Evolutionary conservation across 176 grass and related monocot species (phyloP).

Genomic region (Zea luxurians): DNA sequence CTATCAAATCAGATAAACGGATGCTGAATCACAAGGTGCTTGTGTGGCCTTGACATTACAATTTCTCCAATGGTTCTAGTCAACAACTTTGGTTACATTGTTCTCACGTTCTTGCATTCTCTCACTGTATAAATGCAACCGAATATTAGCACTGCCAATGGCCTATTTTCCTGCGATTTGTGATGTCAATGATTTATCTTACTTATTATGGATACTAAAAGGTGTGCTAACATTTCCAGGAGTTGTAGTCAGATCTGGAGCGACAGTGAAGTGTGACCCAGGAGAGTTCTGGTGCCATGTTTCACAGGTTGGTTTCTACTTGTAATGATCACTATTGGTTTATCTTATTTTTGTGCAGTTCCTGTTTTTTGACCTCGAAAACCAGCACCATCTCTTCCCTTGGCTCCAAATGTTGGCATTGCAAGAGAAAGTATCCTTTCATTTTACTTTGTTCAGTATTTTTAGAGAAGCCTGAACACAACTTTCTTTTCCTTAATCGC

Average conservation of each 20-base stretch:
- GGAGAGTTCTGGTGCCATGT: constrained; percentile 30
- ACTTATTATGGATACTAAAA: constrained; percentile 22
- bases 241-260: constrained; percentile 31
- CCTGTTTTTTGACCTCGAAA: constrained; percentile 45
- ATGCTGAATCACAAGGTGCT: not conserved
- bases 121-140: not conserved
- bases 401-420: constrained; percentile 51
- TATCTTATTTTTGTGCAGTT: not conserved
- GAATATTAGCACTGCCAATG: too few species aligned
- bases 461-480: not conserved
- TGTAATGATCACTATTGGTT: not conserved
- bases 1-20: not conserved
- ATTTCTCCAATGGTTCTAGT: not conserved
- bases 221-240: constrained; percentile 30
- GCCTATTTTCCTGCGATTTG: too few species aligned
- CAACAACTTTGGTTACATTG: not conserved
- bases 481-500: constrained; percentile 24
- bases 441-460: constrained; percentile 23
- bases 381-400: constrained; percentile 46
- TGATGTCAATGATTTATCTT: not conserved
- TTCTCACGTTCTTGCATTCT: not conserved
- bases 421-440: constrained; percentile 41
- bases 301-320: constrained; percentile 28
- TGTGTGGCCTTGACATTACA: not conserved
- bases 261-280: constrained; percentile 40